Base-by-base conservation (phyloP, 2,329 filamentous ascomycete species). In the Diatrype stigma region DNA sequence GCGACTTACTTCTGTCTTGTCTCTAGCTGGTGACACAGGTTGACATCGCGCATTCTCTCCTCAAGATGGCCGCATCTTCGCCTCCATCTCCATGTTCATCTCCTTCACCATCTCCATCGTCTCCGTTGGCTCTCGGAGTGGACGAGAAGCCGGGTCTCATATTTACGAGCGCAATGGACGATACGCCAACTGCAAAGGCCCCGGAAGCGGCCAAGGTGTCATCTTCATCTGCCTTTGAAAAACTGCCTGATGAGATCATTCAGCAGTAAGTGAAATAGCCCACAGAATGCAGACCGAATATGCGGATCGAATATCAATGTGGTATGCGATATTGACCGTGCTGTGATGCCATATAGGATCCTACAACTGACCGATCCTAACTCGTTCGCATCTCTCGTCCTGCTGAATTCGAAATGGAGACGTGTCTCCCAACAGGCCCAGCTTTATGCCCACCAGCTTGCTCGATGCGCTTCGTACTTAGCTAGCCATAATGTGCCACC, bases 211-310 rank as follows among this genome's bases (percentile, higher is more conserved):
- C 50, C 35, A 49, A 47, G 47, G 44, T 54, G 23, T 56, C 59
- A 17, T 64, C 70, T 28, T 56, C 59, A 17, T 64, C 70, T 28
- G 73, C 77, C 32, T 82, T 86, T 58, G 73, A 79, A 34, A 74
- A 72, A 44, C 72, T 88, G 11, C 85, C 85, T 6, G 81, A 85
- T 66, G 84, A 87, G 66, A 87, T 88, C 52, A 86, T 88, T 59
- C 73, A 86, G 63, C 82, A 86, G 85, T 87, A 70, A 67, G 57
- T 52, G 42, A 49, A 53, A 32, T n/a, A 50, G 45, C 49, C 34
- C 23, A 49, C 34, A 48, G 17, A 44, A 47, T 38, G 40, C 48
- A 23, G 45, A 47, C 30, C 46, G 49, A 48, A 17, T 45, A 21
- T 37, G 42, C n/a, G n/a, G n/a, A n/a, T n/a, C n/a, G n/a, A n/a